Conservation (phyloP, 2,329 filamentous ascomycete genomes). For the Magnaporthiopsis incrustans region DNA sequence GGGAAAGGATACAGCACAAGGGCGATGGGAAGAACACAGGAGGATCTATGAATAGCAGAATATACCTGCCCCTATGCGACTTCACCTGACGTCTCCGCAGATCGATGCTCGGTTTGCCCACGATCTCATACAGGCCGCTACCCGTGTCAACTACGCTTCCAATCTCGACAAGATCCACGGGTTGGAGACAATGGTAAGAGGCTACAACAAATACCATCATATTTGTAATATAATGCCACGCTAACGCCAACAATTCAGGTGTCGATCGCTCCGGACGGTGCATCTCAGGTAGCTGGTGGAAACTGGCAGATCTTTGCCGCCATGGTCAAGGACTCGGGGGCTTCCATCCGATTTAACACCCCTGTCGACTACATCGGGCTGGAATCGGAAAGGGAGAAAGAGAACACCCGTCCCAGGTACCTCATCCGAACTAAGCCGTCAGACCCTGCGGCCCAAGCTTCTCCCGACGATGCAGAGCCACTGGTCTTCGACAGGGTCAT, state of each 20-base stretch:
- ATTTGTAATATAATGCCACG: not conserved
- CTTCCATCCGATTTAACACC: slow-evolving; percentile 57
- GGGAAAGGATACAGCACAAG: no score
- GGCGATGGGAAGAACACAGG: not conserved
- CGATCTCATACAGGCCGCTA: slow-evolving; percentile 84
- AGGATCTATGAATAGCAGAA: no score
- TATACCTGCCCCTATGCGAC: no score
- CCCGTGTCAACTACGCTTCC: slow-evolving; percentile 89
- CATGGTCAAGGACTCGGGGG: slow-evolving; percentile 62
- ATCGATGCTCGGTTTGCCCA: slow-evolving; percentile 61
- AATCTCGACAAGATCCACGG: slow-evolving; percentile 84
- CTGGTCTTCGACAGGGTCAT: slow-evolving; percentile 70
- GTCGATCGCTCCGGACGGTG: slow-evolving; percentile 81
- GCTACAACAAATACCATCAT: not conserved
- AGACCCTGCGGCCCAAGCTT: slow-evolving; percentile 20
- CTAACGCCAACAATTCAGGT: slow-evolving; percentile 34
- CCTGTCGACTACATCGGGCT: slow-evolving; percentile 54
- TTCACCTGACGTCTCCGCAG: slow-evolving; percentile 18
- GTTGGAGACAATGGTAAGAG: slow-evolving; percentile 66
- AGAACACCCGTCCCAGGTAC: slow-evolving; percentile 34
- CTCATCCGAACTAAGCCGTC: slow-evolving; percentile 29
- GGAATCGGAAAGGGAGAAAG: slow-evolving; percentile 16
- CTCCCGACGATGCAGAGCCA: slow-evolving; percentile 24
- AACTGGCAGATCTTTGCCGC: slow-evolving; percentile 92
- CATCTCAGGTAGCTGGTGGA: slow-evolving; percentile 69